A percentile compares a stretch with the other conserved stretches of the same genome.
Evolutionary conservation across 768 basidiomycete species (phyloP).

Genomic region (Thelephora ganbajun): DNA sequence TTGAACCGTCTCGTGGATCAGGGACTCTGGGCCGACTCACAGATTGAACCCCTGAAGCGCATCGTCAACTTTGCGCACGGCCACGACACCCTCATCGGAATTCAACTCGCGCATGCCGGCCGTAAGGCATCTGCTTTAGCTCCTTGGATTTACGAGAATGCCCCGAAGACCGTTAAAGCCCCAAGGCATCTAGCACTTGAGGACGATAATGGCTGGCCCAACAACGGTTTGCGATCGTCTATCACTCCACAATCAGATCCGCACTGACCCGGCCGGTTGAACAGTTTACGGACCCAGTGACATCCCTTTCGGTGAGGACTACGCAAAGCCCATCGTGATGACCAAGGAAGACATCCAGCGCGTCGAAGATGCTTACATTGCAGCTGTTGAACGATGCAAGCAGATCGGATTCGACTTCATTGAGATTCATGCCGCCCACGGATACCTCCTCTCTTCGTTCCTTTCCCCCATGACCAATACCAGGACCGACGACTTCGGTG

Average conservation of each 20-base stretch:
- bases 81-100: conserved; percentile 56
- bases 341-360: conserved; percentile 36
- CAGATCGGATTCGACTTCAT: conserved; percentile 58
- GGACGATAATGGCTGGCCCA: conserved; percentile 59
- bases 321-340: conserved; percentile 46
- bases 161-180: conserved; percentile 17
- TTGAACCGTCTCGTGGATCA: conserved; percentile 8
- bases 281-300: conserved; percentile 50
- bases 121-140: conserved; percentile 61
- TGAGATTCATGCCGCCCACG: conserved; percentile 63
- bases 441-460: conserved; percentile 55
- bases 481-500: conserved; percentile 62
- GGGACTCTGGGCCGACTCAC: conserved; percentile 67
- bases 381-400: conserved; percentile 39
- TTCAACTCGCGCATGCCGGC: conserved; percentile 70
- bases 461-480: conserved; percentile 63
- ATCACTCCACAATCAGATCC: background rate
- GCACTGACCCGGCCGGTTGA: background rate
- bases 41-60: conserved; percentile 53
- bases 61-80: conserved; percentile 64
- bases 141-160: conserved; percentile 43
- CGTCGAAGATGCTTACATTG: conserved; percentile 47
- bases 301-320: conserved; percentile 37
- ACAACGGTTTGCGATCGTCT: conserved; percentile 28
- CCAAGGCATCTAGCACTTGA: conserved; percentile 23